A percentile compares a stretch with the other conserved stretches of the same genome.
Evolutionary conservation across 305 asterid species (phyloP).

Genomic region (Plantago coronopus): DNA sequence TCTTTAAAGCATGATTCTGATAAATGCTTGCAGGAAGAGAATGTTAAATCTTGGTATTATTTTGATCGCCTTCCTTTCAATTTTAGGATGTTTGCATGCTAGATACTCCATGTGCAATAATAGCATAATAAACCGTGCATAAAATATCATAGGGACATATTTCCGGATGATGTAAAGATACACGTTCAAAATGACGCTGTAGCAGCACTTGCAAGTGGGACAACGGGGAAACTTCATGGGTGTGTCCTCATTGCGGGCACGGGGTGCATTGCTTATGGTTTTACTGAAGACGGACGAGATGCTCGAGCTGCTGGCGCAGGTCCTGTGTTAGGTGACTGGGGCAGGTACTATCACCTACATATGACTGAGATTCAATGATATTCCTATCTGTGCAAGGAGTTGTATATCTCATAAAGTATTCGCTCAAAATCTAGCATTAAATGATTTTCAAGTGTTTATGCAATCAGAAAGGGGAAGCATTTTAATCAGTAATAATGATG

Average conservation of each 20-base stretch:
- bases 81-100: not conserved
- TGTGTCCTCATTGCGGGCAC: constrained; percentile 94
- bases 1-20: too few relatives aligned
- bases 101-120: not conserved
- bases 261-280: constrained; percentile 90
- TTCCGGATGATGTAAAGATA: constrained; percentile 61
- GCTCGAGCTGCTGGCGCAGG: constrained; percentile 99
- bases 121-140: not conserved
- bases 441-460: not conserved
- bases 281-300: constrained; percentile 80
- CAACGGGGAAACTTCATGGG: constrained; percentile 90
- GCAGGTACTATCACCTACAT: constrained; percentile 55
- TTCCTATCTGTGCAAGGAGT: constrained; percentile 9
- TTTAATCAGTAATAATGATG: not conserved
- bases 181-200: constrained; percentile 85
- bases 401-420: not conserved
- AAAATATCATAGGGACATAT: constrained; percentile 49
- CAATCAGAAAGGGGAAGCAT: constrained; percentile 1
- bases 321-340: constrained; percentile 97
- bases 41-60: not conserved
- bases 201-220: constrained; percentile 98
- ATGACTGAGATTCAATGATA: constrained; percentile 15
- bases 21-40: too few relatives aligned
- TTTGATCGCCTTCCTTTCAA: not conserved
- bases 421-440: not conserved